Percentiles rank a stretch among this genome's conserved stretches.
phyloP scores from a whole-genome alignment of 2,329 filamentous ascomycete species.

The Fusarium mexicanum region DNA sequence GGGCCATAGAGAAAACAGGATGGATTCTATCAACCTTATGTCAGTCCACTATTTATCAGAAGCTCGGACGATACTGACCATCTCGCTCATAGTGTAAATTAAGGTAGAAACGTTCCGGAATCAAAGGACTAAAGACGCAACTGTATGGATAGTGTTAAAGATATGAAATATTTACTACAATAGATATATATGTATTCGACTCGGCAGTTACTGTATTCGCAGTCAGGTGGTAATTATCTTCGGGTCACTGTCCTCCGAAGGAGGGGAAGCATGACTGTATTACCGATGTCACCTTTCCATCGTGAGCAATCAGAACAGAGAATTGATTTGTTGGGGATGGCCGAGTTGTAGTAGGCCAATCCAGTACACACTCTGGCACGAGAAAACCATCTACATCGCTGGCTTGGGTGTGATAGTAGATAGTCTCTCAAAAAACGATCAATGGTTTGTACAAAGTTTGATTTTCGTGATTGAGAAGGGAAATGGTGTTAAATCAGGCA shows the following conservation, averaged over 20 bases:
- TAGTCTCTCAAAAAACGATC: background rate
- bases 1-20: slow-evolving; percentile 40
- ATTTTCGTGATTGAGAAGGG: background rate
- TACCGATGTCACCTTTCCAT: background rate
- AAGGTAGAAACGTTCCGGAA: background rate
- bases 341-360: background rate
- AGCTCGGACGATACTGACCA: background rate
- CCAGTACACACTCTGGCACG: background rate
- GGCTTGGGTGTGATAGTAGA: background rate
- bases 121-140: background rate
- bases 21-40: slow-evolving; percentile 1
- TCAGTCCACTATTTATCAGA: background rate
- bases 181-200: background rate
- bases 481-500: background rate
- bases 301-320: background rate
- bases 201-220: background rate
- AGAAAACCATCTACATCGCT: background rate
- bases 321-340: background rate
- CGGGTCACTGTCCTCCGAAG: slow-evolving; percentile 15
- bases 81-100: background rate
- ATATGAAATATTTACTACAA: no score
- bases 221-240: slow-evolving; percentile 13
- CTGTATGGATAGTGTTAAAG: background rate
- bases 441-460: background rate
- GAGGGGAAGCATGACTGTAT: slow-evolving; percentile 15